Base-by-base conservation (phyloP, 73 alveolate species). In the Paramecium sexaurelia region DNA sequence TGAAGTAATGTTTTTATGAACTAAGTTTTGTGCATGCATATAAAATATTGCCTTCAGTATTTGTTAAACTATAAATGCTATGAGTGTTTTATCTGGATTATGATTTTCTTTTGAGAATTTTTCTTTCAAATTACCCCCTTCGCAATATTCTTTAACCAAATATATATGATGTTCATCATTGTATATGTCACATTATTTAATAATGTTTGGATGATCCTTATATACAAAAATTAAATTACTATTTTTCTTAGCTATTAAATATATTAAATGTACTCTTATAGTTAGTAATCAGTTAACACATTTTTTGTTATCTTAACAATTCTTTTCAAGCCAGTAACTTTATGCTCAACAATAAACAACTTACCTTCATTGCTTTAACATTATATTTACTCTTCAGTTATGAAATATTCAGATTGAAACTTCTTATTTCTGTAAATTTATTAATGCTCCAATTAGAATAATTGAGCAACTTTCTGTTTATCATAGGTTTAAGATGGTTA, bases 131-230 rank as follows among this genome's bases (percentile, higher is more conserved):
- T 61, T 61, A 61, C 83, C 83, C 1, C 83, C 83, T 19, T 61
- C 83, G 26, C 83, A 61, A 26, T 61, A 61, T 61, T 61, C 83
- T 61, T 61, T 32, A 11, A 61, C 83, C 27, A 61, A 32, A 32
- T 61, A 61, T 22, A 61, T 26, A 61, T 61, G 83, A 29, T 61
- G 8, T 24, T 61, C 51, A 32, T 61, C 83, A 61, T 32, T 61
- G 26, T 61, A 61, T 1, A 61, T 9, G 26, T 61, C 83, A 0
- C 20, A 61, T 61, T 26, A 26, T 20, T 61, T 61, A 11, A 61
- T 61, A 26, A 61, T 29, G 26, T 61, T 61, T 11, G 83, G 83
- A 26, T 61, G 83, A 61, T 61, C 83, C 83, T 61, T 13, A 2
- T 29, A 61, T 61, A 26, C n/a, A 61, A 26, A 11, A 7, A 11